Evolutionary conservation across 805 yeast species (phyloP), one percentile per base, ranked within the genome.

Genomic region (Grigorovia humatica): DNA sequence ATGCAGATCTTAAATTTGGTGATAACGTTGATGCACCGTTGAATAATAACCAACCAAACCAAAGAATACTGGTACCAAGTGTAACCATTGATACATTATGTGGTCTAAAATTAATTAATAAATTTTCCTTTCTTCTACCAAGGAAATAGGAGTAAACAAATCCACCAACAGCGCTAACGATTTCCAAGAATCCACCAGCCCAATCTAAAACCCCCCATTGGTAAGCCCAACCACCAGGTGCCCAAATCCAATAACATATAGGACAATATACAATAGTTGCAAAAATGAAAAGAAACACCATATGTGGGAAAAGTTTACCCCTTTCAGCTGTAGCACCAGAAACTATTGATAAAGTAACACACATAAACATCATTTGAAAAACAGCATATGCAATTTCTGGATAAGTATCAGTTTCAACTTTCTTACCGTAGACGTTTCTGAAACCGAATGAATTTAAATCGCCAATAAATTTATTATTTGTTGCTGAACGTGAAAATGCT

Each of bases 101-200:
- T 7, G 99, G 98, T 58, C 98, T 75, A 71, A 83, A 90, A 67
- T 89, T 89, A 62, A 87, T 81, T 78, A 88, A 78, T 53, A 85
- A 74, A 58, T 74, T 74, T 58, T 71, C 93, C 74, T 74, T 83
- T 74, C 97, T 77, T 60, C 85, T 79, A 9, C 96, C 96, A 50
- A 87, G 69, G 56, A 85, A 84, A 52, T 80, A 81, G n/a, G 89
- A 81, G 59, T 83, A 83, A 5, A 87, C 96, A 60, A 91, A 82
- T 1, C 96, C 97, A 40, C 88, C 85, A 23, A 89, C 85, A 54
- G 98, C 98, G 23, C 95, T 83, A 32, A 87, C 76, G 52, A 93
- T 88, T 67, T 91, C 98, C 29, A 91, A 96, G 0, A 97, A 96
- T 0, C 97, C 97, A 32, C 99, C 99, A 23, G 99, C 99, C 68